These are phyloP conservation scores for Sclerotiophoma versabilis DNA, from an alignment of 2,329 filamentous ascomycete genomes.

Conservation along the genomic window DNA sequence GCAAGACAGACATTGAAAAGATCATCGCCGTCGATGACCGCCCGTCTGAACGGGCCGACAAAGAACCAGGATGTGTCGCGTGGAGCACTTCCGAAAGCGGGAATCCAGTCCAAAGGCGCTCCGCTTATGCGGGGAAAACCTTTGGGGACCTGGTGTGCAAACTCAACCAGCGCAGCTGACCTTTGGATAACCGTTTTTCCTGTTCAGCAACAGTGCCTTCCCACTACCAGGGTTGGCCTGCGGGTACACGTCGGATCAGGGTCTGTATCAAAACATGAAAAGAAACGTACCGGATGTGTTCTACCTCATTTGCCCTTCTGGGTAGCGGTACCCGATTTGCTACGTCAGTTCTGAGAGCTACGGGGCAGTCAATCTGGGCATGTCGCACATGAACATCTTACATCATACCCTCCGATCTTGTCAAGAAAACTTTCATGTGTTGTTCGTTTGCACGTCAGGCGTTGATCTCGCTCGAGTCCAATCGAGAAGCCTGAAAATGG, in stretches of 20 bases:
- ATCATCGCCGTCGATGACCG: slow-evolving; percentile 1
- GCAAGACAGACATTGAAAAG: background rate
- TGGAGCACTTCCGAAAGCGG: slow-evolving; percentile 5
- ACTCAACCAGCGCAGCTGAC: slow-evolving; percentile 13
- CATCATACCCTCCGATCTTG: slow-evolving; percentile 8
- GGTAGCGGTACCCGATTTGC: slow-evolving; percentile 5
- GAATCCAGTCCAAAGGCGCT: background rate
- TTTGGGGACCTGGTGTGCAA: slow-evolving; percentile 1
- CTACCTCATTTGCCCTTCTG: background rate
- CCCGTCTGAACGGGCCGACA: background rate
- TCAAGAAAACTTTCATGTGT: background rate
- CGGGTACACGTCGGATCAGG: slow-evolving; percentile 6
- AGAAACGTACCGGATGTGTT: slow-evolving; percentile 9
- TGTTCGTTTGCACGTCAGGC: slow-evolving; percentile 1
- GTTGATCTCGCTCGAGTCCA: background rate
- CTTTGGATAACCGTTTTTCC: slow-evolving; percentile 6
- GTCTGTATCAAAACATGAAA: slow-evolving; percentile 16
- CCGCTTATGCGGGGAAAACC: slow-evolving; percentile 14
- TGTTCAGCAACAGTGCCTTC: background rate
- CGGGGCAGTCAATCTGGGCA: background rate
- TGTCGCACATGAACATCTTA: slow-evolving; percentile 8
- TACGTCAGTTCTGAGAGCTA: slow-evolving; percentile 8
- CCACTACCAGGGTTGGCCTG: slow-evolving; percentile 4
- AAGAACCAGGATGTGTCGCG: slow-evolving; percentile 2
- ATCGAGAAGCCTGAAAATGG: background rate